phyloP scores from a whole-genome alignment of 192 early-diverging fungal species.

The Entomortierella chlamydospora region DNA sequence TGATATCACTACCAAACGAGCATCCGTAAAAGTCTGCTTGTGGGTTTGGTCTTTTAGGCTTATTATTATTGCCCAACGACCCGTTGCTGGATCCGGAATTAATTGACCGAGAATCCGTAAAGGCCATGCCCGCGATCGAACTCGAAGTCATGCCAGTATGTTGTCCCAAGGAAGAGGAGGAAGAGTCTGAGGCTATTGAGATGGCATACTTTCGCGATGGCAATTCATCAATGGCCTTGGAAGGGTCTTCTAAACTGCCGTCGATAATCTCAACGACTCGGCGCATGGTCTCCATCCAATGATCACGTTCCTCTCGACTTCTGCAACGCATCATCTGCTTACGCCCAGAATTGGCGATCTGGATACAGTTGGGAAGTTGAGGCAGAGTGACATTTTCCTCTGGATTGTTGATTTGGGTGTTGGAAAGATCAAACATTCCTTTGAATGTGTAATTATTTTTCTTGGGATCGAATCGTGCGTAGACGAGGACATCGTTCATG shows the following conservation, averaged over 20 bases:
- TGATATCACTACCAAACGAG: constrained; percentile 27
- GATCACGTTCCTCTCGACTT: constrained; percentile 47
- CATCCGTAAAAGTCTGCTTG: constrained; percentile 52
- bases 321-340: constrained; percentile 54
- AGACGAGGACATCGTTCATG: constrained; percentile 49
- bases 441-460: constrained; percentile 47
- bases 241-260: constrained; percentile 4
- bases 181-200: constrained; percentile 36
- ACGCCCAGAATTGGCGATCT: constrained; percentile 40
- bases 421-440: constrained; percentile 51
- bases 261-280: constrained; percentile 27
- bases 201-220: constrained; percentile 27
- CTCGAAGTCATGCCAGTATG: constrained; percentile 15
- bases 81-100: constrained; percentile 41
- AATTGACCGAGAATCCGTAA: constrained; percentile 33
- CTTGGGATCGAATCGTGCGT: constrained; percentile 52
- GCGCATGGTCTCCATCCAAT: constrained; percentile 53
- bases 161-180: constrained; percentile 21
- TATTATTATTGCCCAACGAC: neutral
- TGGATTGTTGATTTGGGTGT: constrained; percentile 44
- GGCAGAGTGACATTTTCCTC: constrained; percentile 45
- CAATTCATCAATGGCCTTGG: constrained; percentile 3
- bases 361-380: constrained; percentile 47
- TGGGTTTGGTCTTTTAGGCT: constrained; percentile 32
- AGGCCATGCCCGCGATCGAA: constrained; percentile 10